Evolutionary conservation across 106 monocot species (phyloP).

Genomic region (Dactylorhiza incarnata): DNA sequence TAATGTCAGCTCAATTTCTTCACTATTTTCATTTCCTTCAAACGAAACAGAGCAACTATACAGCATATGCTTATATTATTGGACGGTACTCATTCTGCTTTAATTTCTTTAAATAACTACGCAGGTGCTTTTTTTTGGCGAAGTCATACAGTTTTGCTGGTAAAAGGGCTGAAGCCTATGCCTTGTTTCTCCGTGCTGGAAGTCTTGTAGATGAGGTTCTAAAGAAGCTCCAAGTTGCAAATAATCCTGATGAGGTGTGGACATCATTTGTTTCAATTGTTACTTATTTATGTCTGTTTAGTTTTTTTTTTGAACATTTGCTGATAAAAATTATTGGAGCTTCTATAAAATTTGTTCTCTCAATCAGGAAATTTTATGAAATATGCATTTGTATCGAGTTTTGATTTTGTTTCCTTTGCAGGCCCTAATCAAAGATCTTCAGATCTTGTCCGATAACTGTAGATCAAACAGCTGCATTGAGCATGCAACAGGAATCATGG

Average conservation of each 20-base stretch:
- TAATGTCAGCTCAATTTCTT: not conserved
- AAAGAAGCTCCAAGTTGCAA: slow-evolving; percentile 44
- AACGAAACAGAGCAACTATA: not conserved
- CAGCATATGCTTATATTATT: not conserved
- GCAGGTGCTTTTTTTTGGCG: slow-evolving; percentile 92
- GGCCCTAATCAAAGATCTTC: slow-evolving; percentile 61
- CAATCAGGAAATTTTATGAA: not conserved
- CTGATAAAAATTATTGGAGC: not conserved
- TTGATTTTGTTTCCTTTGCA: slow-evolving; percentile 12
- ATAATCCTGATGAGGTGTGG: slow-evolving; percentile 54
- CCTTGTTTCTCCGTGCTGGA: slow-evolving; percentile 69
- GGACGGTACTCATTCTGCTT: not conserved
- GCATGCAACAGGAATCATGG: slow-evolving; percentile 86
- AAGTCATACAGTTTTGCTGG: slow-evolving; percentile 91
- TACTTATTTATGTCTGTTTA: not conserved
- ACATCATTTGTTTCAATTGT: not conserved
- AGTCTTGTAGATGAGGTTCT: slow-evolving; percentile 56
- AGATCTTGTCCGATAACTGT: slow-evolving; percentile 62
- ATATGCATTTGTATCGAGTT: not conserved
- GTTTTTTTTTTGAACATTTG: not conserved
- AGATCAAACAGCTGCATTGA: slow-evolving; percentile 80
- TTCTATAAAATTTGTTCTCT: not conserved
- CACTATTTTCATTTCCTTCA: too few species aligned
- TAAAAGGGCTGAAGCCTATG: slow-evolving; percentile 94
- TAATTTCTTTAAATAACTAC: slow-evolving; percentile 4